phyloP scores from a whole-genome alignment of 1,284 basidiomycete genomes.

The Apiotrichum montevideense region DNA sequence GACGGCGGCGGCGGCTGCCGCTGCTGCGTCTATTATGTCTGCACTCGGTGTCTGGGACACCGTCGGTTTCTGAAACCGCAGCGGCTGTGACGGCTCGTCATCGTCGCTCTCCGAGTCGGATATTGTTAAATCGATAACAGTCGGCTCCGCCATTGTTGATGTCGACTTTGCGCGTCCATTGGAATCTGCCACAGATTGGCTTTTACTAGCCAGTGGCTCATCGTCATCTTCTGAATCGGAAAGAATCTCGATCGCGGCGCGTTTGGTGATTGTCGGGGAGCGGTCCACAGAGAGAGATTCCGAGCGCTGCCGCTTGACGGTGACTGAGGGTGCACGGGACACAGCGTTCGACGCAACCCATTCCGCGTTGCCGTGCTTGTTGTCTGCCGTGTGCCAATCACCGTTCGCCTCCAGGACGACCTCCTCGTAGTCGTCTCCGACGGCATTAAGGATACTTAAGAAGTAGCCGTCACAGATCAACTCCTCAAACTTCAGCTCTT shows the following conservation, averaged over 20 bases:
- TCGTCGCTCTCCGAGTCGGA: constrained; percentile 55
- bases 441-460: constrained; percentile 28
- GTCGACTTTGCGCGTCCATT: constrained; percentile 1
- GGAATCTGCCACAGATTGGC: not conserved
- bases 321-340: not conserved
- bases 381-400: constrained; percentile 88
- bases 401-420: constrained; percentile 91
- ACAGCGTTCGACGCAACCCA: constrained; percentile 53
- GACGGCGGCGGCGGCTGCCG: not conserved
- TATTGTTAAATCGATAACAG: constrained; percentile 69
- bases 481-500: constrained; percentile 67
- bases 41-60: constrained; percentile 2
- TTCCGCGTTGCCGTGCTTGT: constrained; percentile 65
- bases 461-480: constrained; percentile 73
- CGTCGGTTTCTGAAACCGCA: constrained; percentile 36
- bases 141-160: not conserved
- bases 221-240: constrained; percentile 66
- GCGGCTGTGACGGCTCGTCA: constrained; percentile 10
- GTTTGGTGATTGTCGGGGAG: constrained; percentile 19
- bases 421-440: constrained; percentile 72
- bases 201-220: constrained; percentile 41
- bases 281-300: constrained; percentile 1
- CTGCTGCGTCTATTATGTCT: not conserved
- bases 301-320: constrained; percentile 8
- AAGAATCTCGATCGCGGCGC: constrained; percentile 59